Evolutionary conservation across 352 stramenopile genomes (phyloP), one percentile per base, ranked within the genome.

Genomic region (Pythium myriotylum): DNA sequence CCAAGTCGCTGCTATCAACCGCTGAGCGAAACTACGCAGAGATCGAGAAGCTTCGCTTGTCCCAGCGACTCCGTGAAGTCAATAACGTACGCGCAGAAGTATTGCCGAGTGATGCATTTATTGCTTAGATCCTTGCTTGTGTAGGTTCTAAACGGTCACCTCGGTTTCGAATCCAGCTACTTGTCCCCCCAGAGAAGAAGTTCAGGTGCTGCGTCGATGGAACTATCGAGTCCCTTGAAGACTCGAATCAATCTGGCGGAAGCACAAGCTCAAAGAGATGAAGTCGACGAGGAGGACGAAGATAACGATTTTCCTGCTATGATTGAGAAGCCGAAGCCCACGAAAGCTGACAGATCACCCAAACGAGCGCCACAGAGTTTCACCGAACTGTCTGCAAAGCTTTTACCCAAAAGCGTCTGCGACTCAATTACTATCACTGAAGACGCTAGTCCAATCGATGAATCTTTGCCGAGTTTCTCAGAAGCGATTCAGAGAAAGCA

Each of bases 41-140:
- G 67, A 64, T 89, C 20, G 80, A 89, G 55, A 90, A 87, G 47
- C 68, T 89, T 3, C 64, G 68, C 4, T 67, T 90, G 42, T 86
- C 82, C 3, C 82, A 90, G 49, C 74, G 75, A 27, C 74, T 92
- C 22, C 80, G 76, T 2, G 77, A 92, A 71, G 74, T 90, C 27
- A 89, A 92, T 50, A 79, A 79, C 58, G 80, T 90, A 73, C 52
- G 76, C 60, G 19, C 0, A 27, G 42, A 32, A 14, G 9, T 3
- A 40, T n/a, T n/a, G 14, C 1, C 12, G 13, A 26, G 24, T 19
- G 6, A n/a, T n/a, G n/a, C n/a, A n/a, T n/a, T n/a, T n/a, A n/a
- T n/a, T n/a, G n/a, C n/a, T n/a, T 51, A 16, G 7, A 19, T 29
- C 2, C 4, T 16, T 12, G 22, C 43, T 20, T 40, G 40, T 46